A percentile compares a stretch with the other conserved stretches of the same genome.
Conservation (phyloP, 805 yeast species). For the Kuraishia capsulata region DNA sequence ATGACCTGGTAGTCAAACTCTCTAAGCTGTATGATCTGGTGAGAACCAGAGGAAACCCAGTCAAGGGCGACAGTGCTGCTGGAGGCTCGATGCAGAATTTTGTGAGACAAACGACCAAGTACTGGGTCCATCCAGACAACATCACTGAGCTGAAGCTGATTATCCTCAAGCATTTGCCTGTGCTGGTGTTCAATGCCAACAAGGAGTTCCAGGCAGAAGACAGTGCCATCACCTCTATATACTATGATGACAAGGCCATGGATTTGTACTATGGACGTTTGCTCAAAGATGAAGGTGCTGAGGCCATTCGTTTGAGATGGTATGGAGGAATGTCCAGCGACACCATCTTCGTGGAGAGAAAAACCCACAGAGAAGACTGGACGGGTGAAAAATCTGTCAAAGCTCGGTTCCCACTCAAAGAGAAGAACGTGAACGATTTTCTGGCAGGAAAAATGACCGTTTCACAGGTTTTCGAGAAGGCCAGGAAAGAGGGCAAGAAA, state of each 20-base stretch:
- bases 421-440: slow-evolving; percentile 80
- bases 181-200: slow-evolving; percentile 89
- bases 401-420: slow-evolving; percentile 90
- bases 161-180: slow-evolving; percentile 91
- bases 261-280: slow-evolving; percentile 92
- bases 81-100: slow-evolving; percentile 98
- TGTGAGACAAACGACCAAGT: slow-evolving; percentile 96
- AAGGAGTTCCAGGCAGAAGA: slow-evolving; percentile 95
- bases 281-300: slow-evolving; percentile 97
- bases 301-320: slow-evolving; percentile 97
- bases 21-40: slow-evolving; percentile 87
- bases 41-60: slow-evolving; percentile 93
- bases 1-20: slow-evolving; percentile 77
- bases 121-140: slow-evolving; percentile 99
- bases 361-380: slow-evolving; percentile 99
- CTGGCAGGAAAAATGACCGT: slow-evolving; percentile 80
- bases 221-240: slow-evolving; percentile 93
- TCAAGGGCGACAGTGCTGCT: slow-evolving; percentile 91
- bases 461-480: slow-evolving; percentile 82
- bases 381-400: slow-evolving; percentile 99
- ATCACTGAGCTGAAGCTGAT: slow-evolving; percentile 92
- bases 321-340: slow-evolving; percentile 96
- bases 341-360: slow-evolving; percentile 90
- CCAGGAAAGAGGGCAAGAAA: slow-evolving; percentile 89
- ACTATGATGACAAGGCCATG: slow-evolving; percentile 83